Evolutionary conservation across 179 eudicot genomes (phyloP).

Genomic region (Silene noctiflora): DNA sequence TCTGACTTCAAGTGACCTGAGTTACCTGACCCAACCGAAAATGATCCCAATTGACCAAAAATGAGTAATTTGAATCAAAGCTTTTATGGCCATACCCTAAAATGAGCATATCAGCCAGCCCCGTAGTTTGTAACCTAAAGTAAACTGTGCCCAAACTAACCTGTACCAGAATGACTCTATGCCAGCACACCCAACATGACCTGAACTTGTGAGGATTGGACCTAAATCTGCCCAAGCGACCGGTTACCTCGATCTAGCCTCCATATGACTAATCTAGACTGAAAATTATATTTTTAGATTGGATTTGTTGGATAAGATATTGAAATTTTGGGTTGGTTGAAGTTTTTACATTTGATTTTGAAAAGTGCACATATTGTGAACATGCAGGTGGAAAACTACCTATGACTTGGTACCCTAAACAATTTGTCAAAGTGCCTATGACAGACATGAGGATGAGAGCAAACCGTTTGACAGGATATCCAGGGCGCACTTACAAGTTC

Average conservation of each 20-base stretch:
- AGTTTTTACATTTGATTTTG: neutral
- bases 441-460: constrained; percentile 97
- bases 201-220: neutral
- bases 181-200: neutral
- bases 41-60: neutral
- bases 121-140: neutral
- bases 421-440: constrained; percentile 67
- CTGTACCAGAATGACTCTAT: neutral
- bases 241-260: neutral
- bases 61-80: neutral
- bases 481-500: constrained; percentile 92
- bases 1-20: neutral
- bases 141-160: neutral
- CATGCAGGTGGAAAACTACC: constrained; percentile 80
- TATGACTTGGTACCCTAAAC: constrained; percentile 81
- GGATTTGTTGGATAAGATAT: neutral
- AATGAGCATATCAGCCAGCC: neutral
- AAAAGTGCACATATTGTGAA: constrained; percentile 7
- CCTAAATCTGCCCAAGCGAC: neutral
- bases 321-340: neutral
- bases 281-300: neutral
- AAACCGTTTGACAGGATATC: constrained; percentile 60
- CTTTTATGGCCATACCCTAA: neutral
- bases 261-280: neutral
- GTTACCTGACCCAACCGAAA: neutral